Evolutionary conservation across 1,139 yeast species (phyloP).

Genomic region (Kodamaea sp.): DNA sequence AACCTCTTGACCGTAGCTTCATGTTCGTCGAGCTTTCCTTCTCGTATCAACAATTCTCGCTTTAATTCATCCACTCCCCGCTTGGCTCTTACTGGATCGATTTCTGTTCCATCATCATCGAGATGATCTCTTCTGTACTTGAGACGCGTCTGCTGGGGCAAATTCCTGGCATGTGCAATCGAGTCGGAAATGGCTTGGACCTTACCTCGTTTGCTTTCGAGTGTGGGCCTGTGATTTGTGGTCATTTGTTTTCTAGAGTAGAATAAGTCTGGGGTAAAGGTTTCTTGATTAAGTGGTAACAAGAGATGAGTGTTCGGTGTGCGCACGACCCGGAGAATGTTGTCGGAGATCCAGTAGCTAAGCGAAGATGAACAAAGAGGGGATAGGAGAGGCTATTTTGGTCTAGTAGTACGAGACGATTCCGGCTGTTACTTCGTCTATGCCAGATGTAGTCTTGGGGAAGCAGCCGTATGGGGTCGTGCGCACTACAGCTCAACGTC

Average conservation of each 20-base stretch:
- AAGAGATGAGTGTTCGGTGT: neutral
- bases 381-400: too few species aligned
- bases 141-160: conserved; percentile 70
- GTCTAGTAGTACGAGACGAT: too few species aligned
- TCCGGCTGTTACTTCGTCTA: too few species aligned
- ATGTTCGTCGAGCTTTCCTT: conserved; percentile 8
- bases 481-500: too few species aligned
- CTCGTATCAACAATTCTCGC: conserved; percentile 24
- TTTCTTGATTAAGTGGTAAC: neutral
- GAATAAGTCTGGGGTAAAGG: neutral
- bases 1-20: conserved; percentile 2
- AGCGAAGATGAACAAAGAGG: neutral
- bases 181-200: conserved; percentile 39
- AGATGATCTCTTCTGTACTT: conserved; percentile 53
- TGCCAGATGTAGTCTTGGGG: neutral
- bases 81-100: conserved; percentile 11
- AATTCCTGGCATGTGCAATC: conserved; percentile 65
- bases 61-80: conserved; percentile 20
- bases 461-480: too few species aligned
- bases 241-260: too few species aligned
- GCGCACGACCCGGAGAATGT: neutral
- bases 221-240: conserved; percentile 86
- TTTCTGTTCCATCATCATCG: conserved; percentile 6
- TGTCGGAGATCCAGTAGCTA: neutral
- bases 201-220: conserved; percentile 83